phyloP scores from a whole-genome alignment of 768 basidiomycete species.

The Russula emetica region DNA sequence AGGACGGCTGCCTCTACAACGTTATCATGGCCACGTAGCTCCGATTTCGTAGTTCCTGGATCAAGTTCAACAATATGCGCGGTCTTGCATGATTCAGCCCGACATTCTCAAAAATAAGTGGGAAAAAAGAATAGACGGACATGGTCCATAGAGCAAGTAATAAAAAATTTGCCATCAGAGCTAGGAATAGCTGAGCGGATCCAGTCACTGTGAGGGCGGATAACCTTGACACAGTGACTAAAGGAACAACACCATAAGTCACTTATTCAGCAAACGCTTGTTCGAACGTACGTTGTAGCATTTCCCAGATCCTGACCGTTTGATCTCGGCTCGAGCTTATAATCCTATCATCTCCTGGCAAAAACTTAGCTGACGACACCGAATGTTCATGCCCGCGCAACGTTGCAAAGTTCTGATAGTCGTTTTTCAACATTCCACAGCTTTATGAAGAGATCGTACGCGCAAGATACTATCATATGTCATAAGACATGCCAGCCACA shows the following conservation, averaged over 20 bases:
- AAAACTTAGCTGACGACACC: constrained; percentile 50
- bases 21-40: constrained; percentile 54
- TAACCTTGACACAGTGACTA: constrained; percentile 50
- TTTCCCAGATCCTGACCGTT: constrained; percentile 53
- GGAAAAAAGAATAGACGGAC: constrained; percentile 34
- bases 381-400: constrained; percentile 58
- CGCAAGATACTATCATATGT: constrained; percentile 46
- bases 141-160: constrained; percentile 53
- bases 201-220: constrained; percentile 52
- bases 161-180: constrained; percentile 44
- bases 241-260: neutral
- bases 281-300: constrained; percentile 43
- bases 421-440: constrained; percentile 54
- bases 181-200: constrained; percentile 39
- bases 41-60: constrained; percentile 47
- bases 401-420: constrained; percentile 52
- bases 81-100: constrained; percentile 37
- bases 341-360: constrained; percentile 50
- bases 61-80: constrained; percentile 48
- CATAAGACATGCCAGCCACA: neutral
- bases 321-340: constrained; percentile 53
- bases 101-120: neutral
- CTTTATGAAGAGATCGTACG: constrained; percentile 54
- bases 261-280: neutral
- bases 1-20: constrained; percentile 49